Base-by-base conservation (phyloP, 1,284 basidiomycete species). In the Austroboletus olivaceoglutinosus region DNA sequence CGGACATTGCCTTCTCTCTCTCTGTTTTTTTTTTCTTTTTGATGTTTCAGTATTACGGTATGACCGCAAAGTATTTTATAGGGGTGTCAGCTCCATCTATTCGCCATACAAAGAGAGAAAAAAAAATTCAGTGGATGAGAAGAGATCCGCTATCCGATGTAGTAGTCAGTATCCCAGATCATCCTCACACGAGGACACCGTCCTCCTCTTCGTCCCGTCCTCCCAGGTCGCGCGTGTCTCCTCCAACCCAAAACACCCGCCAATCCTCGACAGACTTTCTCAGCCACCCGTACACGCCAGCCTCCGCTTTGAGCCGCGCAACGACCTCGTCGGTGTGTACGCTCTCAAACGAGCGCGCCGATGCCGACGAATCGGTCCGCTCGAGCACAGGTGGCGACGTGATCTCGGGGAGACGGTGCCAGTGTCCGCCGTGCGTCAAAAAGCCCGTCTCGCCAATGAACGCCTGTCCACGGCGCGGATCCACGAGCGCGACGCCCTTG, bases 201-300 rank as follows among this genome's bases (percentile, higher is more conserved):
- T 65, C 63, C 23, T 61, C 62, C 22, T 65, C 64, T 15, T 60
- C 52, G 3, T 50, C 43, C 13, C 39, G 11, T 23, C 42, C 50
- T 16, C 40, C 58, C 36, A 71, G 59, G 29, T 64, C 68, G 31
- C 67, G 66, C 2, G 71, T 69, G 41, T 65, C 64, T 5, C 86
- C 87, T 0, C 88, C 88, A 8, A 90, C 68, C 89, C 89, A 91
- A 61, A 91, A 82, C 15, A 91, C 77, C 23, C 89, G 72, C 77
- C 82, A 91, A 61, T 91, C 88, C 50, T 82, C 78, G 5, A 73
- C 52, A 13, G 82, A 87, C 62, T 83, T 87, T 55, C 80, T 70
- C 66, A 81, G 76, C 85, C 86, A 89, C 0, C 77, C 87, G 62
- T 91, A 91, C 10, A 86, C 66, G 9, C 88, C 88, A 51, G 83